Evolutionary conservation across 1,284 basidiomycete species (phyloP).

Genomic region (Ceratobasidium sp.): DNA sequence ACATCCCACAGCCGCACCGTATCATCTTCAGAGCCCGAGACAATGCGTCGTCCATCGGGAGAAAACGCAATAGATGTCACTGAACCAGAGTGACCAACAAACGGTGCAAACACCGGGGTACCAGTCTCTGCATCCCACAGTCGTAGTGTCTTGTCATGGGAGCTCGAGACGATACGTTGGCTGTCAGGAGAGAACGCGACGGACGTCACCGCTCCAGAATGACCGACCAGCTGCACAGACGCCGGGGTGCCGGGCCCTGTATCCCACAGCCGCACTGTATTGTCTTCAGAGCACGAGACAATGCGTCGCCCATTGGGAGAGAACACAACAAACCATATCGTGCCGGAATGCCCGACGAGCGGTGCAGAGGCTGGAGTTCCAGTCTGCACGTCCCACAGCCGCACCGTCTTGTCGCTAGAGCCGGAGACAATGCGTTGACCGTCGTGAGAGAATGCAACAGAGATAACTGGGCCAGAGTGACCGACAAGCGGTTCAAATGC

Average conservation of each 20-base stretch:
- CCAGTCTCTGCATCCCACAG: conserved; percentile 29
- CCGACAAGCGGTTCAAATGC: conserved; percentile 2
- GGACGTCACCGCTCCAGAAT: conserved; percentile 26
- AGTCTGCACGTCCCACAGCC: conserved; percentile 17
- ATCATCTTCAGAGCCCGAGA: no score
- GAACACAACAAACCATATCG: conserved; percentile 51
- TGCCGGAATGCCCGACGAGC: conserved; percentile 20
- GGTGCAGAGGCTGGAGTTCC: not conserved
- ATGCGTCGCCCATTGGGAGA: conserved; percentile 49
- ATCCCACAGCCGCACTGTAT: conserved; percentile 36
- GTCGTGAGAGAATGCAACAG: conserved; percentile 15
- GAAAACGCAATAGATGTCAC: not conserved
- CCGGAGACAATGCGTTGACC: conserved; percentile 10
- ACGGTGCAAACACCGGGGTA: not conserved
- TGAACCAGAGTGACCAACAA: not conserved
- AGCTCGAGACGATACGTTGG: conserved; percentile 28
- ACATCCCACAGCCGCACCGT: not conserved
- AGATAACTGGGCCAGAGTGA: conserved; percentile 7
- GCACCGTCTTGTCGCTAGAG: conserved; percentile 6
- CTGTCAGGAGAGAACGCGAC: conserved; percentile 34
- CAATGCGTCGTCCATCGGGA: not conserved
- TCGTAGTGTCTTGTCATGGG: conserved; percentile 6
- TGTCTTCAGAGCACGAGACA: conserved; percentile 32
- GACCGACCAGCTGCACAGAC: not conserved
- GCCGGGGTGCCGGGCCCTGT: not conserved